Evolutionary conservation across 2,329 filamentous ascomycete species (phyloP), one percentile per base, ranked within the genome.

Genomic region (Penicillium sp.): DNA sequence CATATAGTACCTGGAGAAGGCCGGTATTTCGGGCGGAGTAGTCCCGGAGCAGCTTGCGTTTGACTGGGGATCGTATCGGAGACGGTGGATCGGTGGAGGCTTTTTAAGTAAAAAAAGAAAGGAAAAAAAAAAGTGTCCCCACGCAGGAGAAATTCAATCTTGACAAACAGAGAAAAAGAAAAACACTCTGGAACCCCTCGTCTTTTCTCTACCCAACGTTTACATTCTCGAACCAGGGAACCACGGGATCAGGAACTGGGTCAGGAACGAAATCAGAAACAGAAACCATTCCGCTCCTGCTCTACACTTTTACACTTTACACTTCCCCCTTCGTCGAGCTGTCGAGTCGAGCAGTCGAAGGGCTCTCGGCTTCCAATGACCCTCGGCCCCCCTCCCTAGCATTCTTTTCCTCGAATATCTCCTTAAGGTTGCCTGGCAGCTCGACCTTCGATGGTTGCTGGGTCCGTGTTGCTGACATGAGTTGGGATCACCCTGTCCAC

Each of bases 401-500:
- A 71, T 70, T 69, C 67, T 61, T 63, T 53, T 24, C 25, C 52
- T 49, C 53, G 54, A 55, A 46, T 54, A 63, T 55, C 55, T 16
- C 13, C 46, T 53, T 55, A 58, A 63, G 63, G 63, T 70, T 71
- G 64, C 64, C 64, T 66, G 68, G 63, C 64, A 63, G 62, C 62
- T 69, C 52, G 54, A 62, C 51, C 49, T 65, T 72, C 60, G 63
- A 72, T 74, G 70, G 66, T 71, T 68, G 69, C 66, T 65, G 61
- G 64, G 64, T 59, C 64, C 61, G 58, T 58, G 60, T 66, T 67
- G 71, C 70, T 72, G 72, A 70, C 70, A 75, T 75, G 73, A 75
- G 68, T 74, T 75, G 71, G 71, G 73, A 75, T 71, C 68, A 71
- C 54, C 72, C 73, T 62, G 68, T 74, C 63, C 71, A 75, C 67